Evolutionary conservation across 2,329 filamentous ascomycete species (phyloP), one percentile per base, ranked within the genome.

Genomic region (Myriosclerotinia curreyana): DNA sequence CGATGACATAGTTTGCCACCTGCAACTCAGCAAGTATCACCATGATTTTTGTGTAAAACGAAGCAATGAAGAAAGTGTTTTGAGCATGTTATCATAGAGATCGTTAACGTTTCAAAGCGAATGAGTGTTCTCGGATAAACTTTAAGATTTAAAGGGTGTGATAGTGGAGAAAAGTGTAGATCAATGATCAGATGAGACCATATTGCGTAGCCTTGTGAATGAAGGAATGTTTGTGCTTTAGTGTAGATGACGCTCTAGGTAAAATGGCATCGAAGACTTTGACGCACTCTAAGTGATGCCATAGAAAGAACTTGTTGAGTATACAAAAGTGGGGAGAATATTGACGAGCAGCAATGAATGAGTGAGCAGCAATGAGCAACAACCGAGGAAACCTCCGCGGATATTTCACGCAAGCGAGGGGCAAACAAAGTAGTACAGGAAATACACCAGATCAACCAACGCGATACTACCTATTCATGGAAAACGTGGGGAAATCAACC

Each of bases 1-100:
- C 20, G 7, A 56, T 56, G 54, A 56, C 54, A 56, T 56, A 44
- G 54, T 56, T 56, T 56, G 54, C 54, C 40, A 56, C 54, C 15
- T 31, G 20, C 8, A 17, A n/a, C 28, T 14, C 31, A 46, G 54
- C 25, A 3, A 25, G 11, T 15, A 36, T 34, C 40, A n/a, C 28
- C 20, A 31, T 46, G 25, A 56, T 17, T 22, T 22, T 6, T 8
- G 40, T 42, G 40, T 15, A 17, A 14, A 5, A 7, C 11, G 17
- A 8, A 34, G 40, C 14, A 46, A 46, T 22, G 25, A 25, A 25
- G 4, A 28, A 12, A 56, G 25, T 25, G 6, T 56, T 34, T 44
- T 5, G 20, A 34, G 28, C 42, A 34, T 46, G 12, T 17, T 56
- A 46, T 44, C 40, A 44, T 31, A 25, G 3, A 46, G 54, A 56